These are phyloP conservation scores for Plectosphaerella cucumerina DNA, from an alignment of 2,329 filamentous ascomycete genomes.

Conservation along the genomic window DNA sequence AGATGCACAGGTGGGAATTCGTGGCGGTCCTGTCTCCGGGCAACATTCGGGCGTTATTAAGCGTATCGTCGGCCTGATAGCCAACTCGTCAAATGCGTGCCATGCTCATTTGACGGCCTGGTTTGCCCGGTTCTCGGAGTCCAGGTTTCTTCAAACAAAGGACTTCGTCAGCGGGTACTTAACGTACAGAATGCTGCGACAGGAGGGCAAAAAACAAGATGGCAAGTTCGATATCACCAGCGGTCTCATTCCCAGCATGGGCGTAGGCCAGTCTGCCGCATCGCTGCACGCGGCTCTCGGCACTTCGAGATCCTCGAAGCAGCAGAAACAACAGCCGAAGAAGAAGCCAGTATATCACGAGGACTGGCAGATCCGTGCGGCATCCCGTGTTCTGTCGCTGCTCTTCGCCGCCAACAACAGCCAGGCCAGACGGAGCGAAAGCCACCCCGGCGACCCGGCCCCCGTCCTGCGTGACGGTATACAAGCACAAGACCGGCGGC, in stretches of 20 bases:
- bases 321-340: slow-evolving; percentile 44
- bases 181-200: slow-evolving; percentile 71
- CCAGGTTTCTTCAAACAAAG: slow-evolving; percentile 67
- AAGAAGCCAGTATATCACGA: slow-evolving; percentile 65
- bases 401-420: slow-evolving; percentile 77
- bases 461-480: slow-evolving; percentile 32
- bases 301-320: slow-evolving; percentile 44
- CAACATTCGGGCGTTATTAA: slow-evolving; percentile 83
- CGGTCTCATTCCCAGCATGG: slow-evolving; percentile 70
- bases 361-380: slow-evolving; percentile 86
- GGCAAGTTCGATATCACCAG: slow-evolving; percentile 56
- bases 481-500: slow-evolving; percentile 56
- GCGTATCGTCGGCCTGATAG: slow-evolving; percentile 73
- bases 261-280: slow-evolving; percentile 60
- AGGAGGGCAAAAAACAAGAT: slow-evolving; percentile 62
- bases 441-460: neutral
- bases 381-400: slow-evolving; percentile 73
- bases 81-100: slow-evolving; percentile 69
- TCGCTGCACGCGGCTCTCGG: slow-evolving; percentile 76
- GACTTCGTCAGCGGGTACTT: slow-evolving; percentile 76
- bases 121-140: slow-evolving; percentile 67
- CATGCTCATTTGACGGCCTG: slow-evolving; percentile 75
- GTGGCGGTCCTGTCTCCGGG: slow-evolving; percentile 45
- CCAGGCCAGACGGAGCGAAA: slow-evolving; percentile 15
- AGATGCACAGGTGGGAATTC: neutral